Conservation (phyloP, 495 filamentous ascomycete species). For the Annulohypoxylon nitens region DNA sequence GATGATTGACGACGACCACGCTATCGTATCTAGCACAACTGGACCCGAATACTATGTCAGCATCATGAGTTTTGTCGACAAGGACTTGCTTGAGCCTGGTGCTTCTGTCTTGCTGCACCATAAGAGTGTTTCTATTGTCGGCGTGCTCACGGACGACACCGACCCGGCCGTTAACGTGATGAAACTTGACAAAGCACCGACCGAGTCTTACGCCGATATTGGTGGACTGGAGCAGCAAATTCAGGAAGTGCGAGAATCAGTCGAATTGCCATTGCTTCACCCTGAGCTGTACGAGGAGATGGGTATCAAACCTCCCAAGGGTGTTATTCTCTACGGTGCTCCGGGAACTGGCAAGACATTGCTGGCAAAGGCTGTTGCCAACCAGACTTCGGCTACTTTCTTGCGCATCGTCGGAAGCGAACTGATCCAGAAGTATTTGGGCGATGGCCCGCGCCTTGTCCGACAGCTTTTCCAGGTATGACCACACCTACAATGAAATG, state of each 20-base stretch:
- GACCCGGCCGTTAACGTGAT: slow-evolving; percentile 98
- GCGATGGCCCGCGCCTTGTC: slow-evolving; percentile 93
- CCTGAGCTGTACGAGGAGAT: slow-evolving; percentile 99
- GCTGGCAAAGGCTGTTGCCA: slow-evolving; percentile 96
- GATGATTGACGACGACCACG: slow-evolving; percentile 99
- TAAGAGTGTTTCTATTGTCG: slow-evolving; percentile 97
- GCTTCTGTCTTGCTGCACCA: slow-evolving; percentile 96
- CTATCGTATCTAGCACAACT: slow-evolving; percentile 97
- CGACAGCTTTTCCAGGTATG: slow-evolving; percentile 93
- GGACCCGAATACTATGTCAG: slow-evolving; percentile 99
- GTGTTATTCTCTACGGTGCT: slow-evolving; percentile 98
- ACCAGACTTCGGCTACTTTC: slow-evolving; percentile 98
- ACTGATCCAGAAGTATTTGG: slow-evolving; percentile 98
- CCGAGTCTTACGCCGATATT: slow-evolving; percentile 98
- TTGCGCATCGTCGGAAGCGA: slow-evolving; percentile 97
- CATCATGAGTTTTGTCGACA: slow-evolving; percentile 99
- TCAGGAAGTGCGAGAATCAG: slow-evolving; percentile 96
- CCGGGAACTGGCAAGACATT: slow-evolving; percentile 98
- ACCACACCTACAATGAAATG: background rate
- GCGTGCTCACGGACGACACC: slow-evolving; percentile 95
- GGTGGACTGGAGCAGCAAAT: slow-evolving; percentile 95
- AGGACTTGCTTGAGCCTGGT: slow-evolving; percentile 96
- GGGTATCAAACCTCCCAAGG: slow-evolving; percentile 99
- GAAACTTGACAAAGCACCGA: slow-evolving; percentile 99
- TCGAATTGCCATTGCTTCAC: slow-evolving; percentile 95